Conservation (phyloP, 257 asterid genomes). For the Osmanthus fragrans region DNA sequence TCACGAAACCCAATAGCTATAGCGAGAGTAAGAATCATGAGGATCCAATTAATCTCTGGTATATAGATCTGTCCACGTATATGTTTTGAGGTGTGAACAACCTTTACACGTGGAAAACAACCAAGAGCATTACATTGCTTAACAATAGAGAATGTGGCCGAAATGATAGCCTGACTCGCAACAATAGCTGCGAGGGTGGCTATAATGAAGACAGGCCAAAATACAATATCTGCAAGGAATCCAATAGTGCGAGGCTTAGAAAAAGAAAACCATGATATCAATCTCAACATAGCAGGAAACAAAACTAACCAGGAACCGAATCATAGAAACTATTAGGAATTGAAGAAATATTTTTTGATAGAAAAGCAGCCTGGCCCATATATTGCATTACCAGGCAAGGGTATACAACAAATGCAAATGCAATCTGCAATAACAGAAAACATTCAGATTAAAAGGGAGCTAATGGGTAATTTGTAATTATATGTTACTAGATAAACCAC, state of each 20-base stretch:
- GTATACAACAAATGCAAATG: slow-evolving; percentile 68
- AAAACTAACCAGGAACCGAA: slow-evolving; percentile 78
- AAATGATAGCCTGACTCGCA: slow-evolving; percentile 59
- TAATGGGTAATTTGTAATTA: not conserved
- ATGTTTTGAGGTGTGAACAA: slow-evolving; percentile 59
- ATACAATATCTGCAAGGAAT: slow-evolving; percentile 40
- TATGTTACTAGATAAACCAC: not conserved
- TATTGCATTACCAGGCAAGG: slow-evolving; percentile 89
- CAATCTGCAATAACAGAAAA: slow-evolving; percentile 52
- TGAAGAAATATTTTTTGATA: slow-evolving; percentile 60
- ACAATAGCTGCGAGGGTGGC: slow-evolving; percentile 65
- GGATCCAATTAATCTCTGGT: slow-evolving; percentile 69
- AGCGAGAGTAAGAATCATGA: slow-evolving; percentile 58
- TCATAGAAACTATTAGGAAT: slow-evolving; percentile 70
- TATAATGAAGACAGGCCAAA: slow-evolving; percentile 62
- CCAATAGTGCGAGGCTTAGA: not conserved
- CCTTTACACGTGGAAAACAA: slow-evolving; percentile 65
- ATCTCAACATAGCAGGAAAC: not conserved
- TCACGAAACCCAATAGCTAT: slow-evolving; percentile 59
- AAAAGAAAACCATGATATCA: not conserved
- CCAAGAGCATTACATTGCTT: slow-evolving; percentile 68
- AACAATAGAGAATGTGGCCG: slow-evolving; percentile 66
- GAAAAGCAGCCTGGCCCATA: slow-evolving; percentile 98
- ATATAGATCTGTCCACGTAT: slow-evolving; percentile 62
- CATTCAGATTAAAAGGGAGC: slow-evolving; percentile 16